These are phyloP conservation scores for Trametes sp. DNA, from an alignment of 1,284 basidiomycete genomes.

Conservation along the genomic window DNA sequence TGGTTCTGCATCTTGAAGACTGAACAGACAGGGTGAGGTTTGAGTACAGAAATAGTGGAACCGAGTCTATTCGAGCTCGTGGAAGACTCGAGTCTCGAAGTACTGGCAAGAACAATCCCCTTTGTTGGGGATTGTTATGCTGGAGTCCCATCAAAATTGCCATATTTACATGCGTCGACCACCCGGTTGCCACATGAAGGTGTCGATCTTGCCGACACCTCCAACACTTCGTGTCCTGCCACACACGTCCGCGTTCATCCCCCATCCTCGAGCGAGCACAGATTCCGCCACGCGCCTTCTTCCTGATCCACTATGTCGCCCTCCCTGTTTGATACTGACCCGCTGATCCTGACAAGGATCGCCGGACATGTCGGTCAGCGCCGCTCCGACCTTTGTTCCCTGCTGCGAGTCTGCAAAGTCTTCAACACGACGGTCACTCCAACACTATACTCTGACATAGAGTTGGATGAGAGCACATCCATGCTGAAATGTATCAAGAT, in stretches of 20 bases:
- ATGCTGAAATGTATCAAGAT: background rate
- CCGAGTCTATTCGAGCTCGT: too few species aligned
- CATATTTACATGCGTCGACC: background rate
- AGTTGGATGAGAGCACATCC: background rate
- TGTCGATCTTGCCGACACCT: too few species aligned
- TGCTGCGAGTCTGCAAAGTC: background rate
- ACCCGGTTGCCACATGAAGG: too few species aligned
- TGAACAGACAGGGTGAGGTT: too few species aligned
- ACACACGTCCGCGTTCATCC: background rate
- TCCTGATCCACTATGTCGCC: background rate
- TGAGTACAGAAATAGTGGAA: too few species aligned
- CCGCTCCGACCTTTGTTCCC: background rate
- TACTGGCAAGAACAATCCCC: background rate
- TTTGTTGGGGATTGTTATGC: background rate
- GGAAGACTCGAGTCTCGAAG: too few species aligned
- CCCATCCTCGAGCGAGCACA: background rate
- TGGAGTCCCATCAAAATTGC: background rate
- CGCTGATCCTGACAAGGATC: background rate
- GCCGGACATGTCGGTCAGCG: background rate
- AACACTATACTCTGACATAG: background rate
- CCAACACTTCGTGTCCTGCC: too few species aligned
- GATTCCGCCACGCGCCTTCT: background rate
- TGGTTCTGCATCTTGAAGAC: too few species aligned
- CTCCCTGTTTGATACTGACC: background rate
- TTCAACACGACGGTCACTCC: background rate